Base-by-base conservation (phyloP, 192 early-diverging fungal species). In the Phycomyces nitens region DNA sequence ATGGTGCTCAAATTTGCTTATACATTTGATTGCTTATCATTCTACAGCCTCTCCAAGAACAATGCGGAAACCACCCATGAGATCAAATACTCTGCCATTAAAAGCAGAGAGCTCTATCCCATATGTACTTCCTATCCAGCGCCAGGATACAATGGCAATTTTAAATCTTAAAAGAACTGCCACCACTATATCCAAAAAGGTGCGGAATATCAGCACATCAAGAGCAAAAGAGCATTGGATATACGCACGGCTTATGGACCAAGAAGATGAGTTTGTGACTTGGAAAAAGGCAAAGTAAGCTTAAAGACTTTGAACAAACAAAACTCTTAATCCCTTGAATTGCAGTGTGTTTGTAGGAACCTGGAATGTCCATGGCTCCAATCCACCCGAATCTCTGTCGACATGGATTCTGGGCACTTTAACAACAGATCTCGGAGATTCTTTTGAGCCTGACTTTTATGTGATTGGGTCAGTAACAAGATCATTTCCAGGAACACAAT, bases 331-430 rank as follows among this genome's bases (percentile, higher is more conserved):
- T 42, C 0, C 21, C 2, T n/a, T 39, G 20, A 20, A 15, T 58
- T 18, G 1, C 64, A 84, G 80, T 24, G 78, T 88, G 2, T 92
- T 95, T 72, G 80, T 87, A 0, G 93, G 93, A 1, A 92, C 94
- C 1, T 98, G 91, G 88, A 98, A 98, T 70, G 92, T 95, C 23
- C 92, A 94, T 68, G 93, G 91, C 9, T 78, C 80, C 23, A 62
- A 75, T 16, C 83, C 89, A 7, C 72, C 86, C 1, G 75, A 85
- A 18, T 72, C 77, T 10, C 60, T 96, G 23, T 55, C 73, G 5
- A 62, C 78, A 10, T 96, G 92, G 93, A 69, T 95, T 7, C 66
- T 73, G 41, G 77, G 74, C 43, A 66, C 70, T 10, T 49, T 70
- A 20, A 61, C 72, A 9, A 72, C 60, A 6, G 75, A 74, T 6